Conservation (phyloP, 2,329 filamentous ascomycete species). For the Cordyceps militaris region DNA sequence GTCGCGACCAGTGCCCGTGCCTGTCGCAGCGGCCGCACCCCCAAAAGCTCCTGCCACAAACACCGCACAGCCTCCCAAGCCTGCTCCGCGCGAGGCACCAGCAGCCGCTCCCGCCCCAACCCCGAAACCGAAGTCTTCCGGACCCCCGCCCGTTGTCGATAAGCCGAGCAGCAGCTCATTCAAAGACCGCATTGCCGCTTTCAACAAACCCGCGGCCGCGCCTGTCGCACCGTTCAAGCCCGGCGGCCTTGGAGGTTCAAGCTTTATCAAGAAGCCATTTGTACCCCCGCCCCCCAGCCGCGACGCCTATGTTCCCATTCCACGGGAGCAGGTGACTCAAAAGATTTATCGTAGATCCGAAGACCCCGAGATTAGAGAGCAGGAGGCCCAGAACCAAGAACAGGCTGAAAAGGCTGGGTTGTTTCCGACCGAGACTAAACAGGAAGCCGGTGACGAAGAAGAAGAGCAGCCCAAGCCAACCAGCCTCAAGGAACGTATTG, state of each 20-base stretch:
- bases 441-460: constrained; percentile 45
- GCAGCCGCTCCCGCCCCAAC: constrained; percentile 35
- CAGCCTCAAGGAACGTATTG: constrained; percentile 91
- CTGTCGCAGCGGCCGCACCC: constrained; percentile 19
- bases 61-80: constrained; percentile 27
- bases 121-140: constrained; percentile 38
- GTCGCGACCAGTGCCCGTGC: constrained; percentile 25
- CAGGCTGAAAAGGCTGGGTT: constrained; percentile 64
- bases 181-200: constrained; percentile 91
- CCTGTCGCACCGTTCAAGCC: constrained; percentile 90
- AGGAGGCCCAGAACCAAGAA: constrained; percentile 58
- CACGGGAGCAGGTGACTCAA: constrained; percentile 60
- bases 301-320: constrained; percentile 79
- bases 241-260: constrained; percentile 51
- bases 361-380: constrained; percentile 64
- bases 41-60: constrained; percentile 24
- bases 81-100: constrained; percentile 26
- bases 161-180: constrained; percentile 76
- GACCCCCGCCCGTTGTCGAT: constrained; percentile 60
- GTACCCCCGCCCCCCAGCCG: constrained; percentile 91
- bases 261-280: constrained; percentile 94
- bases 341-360: constrained; percentile 84
- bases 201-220: constrained; percentile 82
- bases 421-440: constrained; percentile 28
- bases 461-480: constrained; percentile 87